Percentiles rank a stretch among this genome's conserved stretches.
Evolutionary conservation across 129 eudicot species (phyloP).

Genomic region (Centrapalus pauciflorus): DNA sequence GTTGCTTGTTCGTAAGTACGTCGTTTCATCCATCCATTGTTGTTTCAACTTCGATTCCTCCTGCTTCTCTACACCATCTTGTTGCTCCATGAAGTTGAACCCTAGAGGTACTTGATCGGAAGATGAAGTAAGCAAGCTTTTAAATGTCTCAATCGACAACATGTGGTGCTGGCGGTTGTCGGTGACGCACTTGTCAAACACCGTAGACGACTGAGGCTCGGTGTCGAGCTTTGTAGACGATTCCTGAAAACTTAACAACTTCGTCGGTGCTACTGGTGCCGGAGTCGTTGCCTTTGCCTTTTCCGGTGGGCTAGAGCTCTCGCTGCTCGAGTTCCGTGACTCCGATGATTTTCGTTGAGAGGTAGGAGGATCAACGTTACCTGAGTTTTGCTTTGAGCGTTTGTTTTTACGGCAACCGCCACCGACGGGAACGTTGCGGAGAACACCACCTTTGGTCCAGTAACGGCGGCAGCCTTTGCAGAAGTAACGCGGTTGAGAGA

Average conservation of each 20-base stretch:
- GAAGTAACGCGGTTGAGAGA: constrained; percentile 26
- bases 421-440: constrained; percentile 29
- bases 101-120: not conserved
- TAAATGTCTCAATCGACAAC: constrained; percentile 3
- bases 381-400: constrained; percentile 5
- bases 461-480: constrained; percentile 24
- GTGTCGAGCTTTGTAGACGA: too few species aligned
- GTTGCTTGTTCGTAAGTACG: too few species aligned
- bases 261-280: not conserved
- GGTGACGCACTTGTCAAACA: not conserved
- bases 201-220: not conserved
- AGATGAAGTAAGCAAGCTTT: constrained; percentile 9
- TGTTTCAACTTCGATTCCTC: not conserved
- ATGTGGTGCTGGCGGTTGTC: not conserved
- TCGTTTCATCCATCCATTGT: not conserved
- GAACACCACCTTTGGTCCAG: constrained; percentile 30
- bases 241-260: not conserved
- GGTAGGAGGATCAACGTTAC: not conserved
- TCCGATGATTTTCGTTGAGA: not conserved
- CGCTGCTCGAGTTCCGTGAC: not conserved
- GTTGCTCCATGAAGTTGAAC: not conserved
- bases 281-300: not conserved
- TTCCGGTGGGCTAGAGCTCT: too few species aligned
- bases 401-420: constrained; percentile 21
- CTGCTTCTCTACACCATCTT: not conserved